phyloP scores from a whole-genome alignment of 371 early-diverging fungal genomes.

The Syncephalastrum sp. region DNA sequence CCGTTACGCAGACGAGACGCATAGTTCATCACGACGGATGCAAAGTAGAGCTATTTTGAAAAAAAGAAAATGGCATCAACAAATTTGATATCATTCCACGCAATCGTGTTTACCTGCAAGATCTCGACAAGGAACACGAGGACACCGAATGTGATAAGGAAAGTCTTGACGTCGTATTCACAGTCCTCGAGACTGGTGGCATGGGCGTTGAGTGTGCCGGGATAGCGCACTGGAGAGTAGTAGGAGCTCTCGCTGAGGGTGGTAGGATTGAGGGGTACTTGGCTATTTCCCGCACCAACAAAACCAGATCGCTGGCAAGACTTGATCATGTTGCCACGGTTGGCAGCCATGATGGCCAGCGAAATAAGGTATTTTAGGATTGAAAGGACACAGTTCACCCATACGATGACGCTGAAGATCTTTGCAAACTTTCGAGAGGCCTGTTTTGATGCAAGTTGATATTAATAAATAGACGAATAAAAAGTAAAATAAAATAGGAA shows the following conservation, averaged over 20 bases:
- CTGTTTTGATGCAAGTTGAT: slow-evolving; percentile 14
- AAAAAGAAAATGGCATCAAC: not conserved
- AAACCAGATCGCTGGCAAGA: slow-evolving; percentile 46
- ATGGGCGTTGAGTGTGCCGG: slow-evolving; percentile 36
- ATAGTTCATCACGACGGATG: slow-evolving; percentile 44
- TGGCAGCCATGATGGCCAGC: slow-evolving; percentile 31
- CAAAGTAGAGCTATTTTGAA: slow-evolving; percentile 42
- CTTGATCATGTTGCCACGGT: slow-evolving; percentile 32
- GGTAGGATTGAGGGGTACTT: slow-evolving; percentile 26
- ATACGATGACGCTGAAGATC: slow-evolving; percentile 41
- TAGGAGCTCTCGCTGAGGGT: slow-evolving; percentile 30
- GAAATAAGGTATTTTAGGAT: slow-evolving; percentile 41
- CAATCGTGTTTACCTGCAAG: slow-evolving; percentile 33
- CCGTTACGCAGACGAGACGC: slow-evolving; percentile 45
- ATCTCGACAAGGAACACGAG: slow-evolving; percentile 33
- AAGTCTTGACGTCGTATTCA: slow-evolving; percentile 22
- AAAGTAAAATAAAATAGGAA: not conserved
- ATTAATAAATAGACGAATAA: no score
- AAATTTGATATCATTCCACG: not conserved
- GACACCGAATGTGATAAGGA: slow-evolving; percentile 37
- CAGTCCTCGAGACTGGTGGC: slow-evolving; percentile 33
- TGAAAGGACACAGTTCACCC: slow-evolving; percentile 41
- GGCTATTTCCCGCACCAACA: slow-evolving; percentile 37
- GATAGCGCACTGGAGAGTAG: slow-evolving; percentile 45
- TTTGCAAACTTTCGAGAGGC: slow-evolving; percentile 44